Conservation (phyloP, 371 early-diverging fungal species). For the Mucor velutinosus region DNA sequence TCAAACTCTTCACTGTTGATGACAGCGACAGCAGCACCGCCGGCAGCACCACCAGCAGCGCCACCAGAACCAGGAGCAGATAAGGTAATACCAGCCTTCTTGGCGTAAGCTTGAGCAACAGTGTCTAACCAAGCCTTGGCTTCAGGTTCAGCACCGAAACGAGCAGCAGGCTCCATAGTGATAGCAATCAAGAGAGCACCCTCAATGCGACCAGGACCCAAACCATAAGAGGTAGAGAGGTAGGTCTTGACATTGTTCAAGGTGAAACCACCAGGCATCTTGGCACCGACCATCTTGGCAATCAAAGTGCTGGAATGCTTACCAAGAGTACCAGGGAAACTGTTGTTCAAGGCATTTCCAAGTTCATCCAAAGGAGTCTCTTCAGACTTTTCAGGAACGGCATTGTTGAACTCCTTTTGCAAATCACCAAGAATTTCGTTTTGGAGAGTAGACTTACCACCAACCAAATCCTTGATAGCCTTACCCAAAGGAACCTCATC, state of each 20-base stretch:
- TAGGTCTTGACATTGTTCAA: constrained; percentile 79
- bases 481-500: constrained; percentile 76
- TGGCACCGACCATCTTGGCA: constrained; percentile 82
- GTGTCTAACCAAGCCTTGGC: constrained; percentile 90
- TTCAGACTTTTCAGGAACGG: constrained; percentile 91
- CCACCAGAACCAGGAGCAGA: constrained; percentile 60
- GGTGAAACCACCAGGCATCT: constrained; percentile 95
- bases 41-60: constrained; percentile 61
- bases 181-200: constrained; percentile 81
- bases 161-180: constrained; percentile 85
- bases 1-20: constrained; percentile 92
- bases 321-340: constrained; percentile 76
- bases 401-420: constrained; percentile 88
- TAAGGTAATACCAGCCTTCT: constrained; percentile 77
- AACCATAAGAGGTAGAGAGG: constrained; percentile 72
- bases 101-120: constrained; percentile 80
- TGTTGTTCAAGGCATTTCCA: constrained; percentile 65
- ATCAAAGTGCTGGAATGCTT: constrained; percentile 81
- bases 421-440: constrained; percentile 97
- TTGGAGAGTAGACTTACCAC: constrained; percentile 95
- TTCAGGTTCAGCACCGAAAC: constrained; percentile 80
- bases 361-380: constrained; percentile 90
- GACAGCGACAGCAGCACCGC: constrained; percentile 66
- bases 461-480: constrained; percentile 92
- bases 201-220: constrained; percentile 87